phyloP scores from a whole-genome alignment of 1,284 basidiomycete genomes.

The Tylopilus orsonianus region DNA sequence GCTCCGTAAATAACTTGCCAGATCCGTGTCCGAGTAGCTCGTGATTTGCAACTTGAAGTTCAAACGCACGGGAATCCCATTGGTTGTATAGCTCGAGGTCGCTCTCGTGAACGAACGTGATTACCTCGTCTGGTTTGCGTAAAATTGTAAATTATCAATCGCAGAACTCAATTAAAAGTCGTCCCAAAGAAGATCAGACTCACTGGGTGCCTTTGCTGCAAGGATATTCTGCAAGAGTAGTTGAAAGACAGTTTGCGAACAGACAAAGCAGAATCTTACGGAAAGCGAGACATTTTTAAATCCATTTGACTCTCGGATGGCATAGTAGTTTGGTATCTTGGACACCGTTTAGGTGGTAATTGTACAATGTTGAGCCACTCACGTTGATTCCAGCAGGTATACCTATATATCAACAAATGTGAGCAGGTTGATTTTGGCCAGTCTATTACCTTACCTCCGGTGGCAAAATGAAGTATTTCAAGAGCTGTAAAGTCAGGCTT shows the following conservation, averaged over 20 bases:
- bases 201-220: conserved; percentile 80
- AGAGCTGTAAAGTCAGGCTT: conserved; percentile 87
- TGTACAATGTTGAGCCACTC: conserved; percentile 20
- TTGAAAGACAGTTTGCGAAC: not conserved
- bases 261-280: conserved; percentile 38
- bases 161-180: not conserved
- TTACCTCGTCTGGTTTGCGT: conserved; percentile 56
- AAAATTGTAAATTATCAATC: not conserved
- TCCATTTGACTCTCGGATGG: conserved; percentile 74
- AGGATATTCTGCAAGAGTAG: conserved; percentile 61
- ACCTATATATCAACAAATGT: conserved; percentile 38
- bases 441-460: conserved; percentile 52
- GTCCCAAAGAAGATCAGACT: conserved; percentile 16
- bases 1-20: conserved; percentile 78
- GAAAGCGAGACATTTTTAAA: conserved; percentile 84
- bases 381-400: conserved; percentile 85
- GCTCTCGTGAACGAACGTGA: conserved; percentile 79
- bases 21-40: conserved; percentile 79
- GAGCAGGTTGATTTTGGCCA: not conserved
- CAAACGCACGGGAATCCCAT: conserved; percentile 77
- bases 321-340: conserved; percentile 80
- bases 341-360: not conserved
- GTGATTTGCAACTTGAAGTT: conserved; percentile 85
- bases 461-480: conserved; percentile 78
- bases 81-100: conserved; percentile 68